phyloP scores from a whole-genome alignment of 2,329 filamentous ascomycete genomes.

The Alternaria brassicae region DNA sequence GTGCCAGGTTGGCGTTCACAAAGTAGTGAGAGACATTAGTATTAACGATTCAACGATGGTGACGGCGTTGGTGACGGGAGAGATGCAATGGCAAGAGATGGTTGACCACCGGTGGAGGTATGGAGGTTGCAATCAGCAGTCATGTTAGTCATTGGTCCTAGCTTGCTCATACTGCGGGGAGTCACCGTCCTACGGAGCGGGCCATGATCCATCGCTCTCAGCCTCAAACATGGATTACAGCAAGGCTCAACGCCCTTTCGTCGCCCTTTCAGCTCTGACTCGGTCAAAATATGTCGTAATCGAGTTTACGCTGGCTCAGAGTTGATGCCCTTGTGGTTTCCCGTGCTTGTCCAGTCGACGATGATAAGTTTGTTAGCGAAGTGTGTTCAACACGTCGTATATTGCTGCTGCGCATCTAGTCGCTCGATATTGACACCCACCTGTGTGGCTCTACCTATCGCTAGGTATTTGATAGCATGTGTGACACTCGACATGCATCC shows the following conservation, averaged over 20 bases:
- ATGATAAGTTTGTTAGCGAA: background rate
- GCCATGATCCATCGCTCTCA: conserved; percentile 8
- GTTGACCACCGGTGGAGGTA: conserved; percentile 7
- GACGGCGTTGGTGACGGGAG: conserved; percentile 2
- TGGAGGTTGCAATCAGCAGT: conserved; percentile 3
- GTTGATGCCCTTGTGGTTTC: background rate
- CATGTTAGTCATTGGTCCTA: conserved; percentile 20
- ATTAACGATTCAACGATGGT: background rate
- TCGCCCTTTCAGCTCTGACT: conserved; percentile 4
- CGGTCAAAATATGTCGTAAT: background rate
- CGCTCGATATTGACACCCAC: background rate
- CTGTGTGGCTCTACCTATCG: background rate
- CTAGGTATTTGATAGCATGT: background rate
- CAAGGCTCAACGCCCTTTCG: conserved; percentile 11
- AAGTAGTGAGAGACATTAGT: conserved; percentile 21
- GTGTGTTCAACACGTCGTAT: background rate
- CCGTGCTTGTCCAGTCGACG: background rate
- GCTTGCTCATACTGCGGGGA: conserved; percentile 17
- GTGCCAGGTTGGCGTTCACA: conserved; percentile 36
- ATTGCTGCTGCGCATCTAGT: background rate
- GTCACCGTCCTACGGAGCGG: conserved; percentile 10
- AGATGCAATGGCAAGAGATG: conserved; percentile 4
- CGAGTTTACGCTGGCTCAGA: background rate
- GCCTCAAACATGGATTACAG: background rate
- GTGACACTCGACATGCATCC: background rate